Conservation (phyloP, 805 yeast species). For the Spathaspora hagerdaliae region DNA sequence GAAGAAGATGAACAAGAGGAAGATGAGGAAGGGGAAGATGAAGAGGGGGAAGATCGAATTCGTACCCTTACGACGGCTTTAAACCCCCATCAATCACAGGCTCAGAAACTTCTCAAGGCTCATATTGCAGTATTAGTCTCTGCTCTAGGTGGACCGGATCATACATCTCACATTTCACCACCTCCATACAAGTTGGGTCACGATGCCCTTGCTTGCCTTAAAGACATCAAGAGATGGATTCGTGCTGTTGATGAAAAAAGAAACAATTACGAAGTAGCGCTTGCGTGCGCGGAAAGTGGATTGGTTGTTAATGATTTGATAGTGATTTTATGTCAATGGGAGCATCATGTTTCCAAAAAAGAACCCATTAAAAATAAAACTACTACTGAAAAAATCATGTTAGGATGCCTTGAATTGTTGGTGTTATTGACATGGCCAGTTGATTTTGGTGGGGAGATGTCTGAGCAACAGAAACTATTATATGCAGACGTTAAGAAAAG, state of each 20-base stretch:
- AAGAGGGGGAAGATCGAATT: slow-evolving; percentile 17
- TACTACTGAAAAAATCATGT: slow-evolving; percentile 57
- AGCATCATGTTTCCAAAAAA: slow-evolving; percentile 32
- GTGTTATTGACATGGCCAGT: slow-evolving; percentile 87
- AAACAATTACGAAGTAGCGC: slow-evolving; percentile 73
- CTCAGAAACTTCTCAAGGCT: slow-evolving; percentile 50
- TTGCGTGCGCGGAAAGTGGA: slow-evolving; percentile 79
- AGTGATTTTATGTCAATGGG: slow-evolving; percentile 75
- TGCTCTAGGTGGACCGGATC: slow-evolving; percentile 89
- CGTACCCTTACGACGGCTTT: slow-evolving; percentile 18
- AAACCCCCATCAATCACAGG: slow-evolving; percentile 29
- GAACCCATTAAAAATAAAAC: slow-evolving; percentile 23
- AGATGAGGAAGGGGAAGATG: slow-evolving; percentile 4
- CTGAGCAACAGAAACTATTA: slow-evolving; percentile 52
- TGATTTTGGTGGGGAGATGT: slow-evolving; percentile 55
- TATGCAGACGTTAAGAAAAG: slow-evolving; percentile 60
- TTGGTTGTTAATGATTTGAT: slow-evolving; percentile 69
- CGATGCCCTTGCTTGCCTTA: slow-evolving; percentile 81
- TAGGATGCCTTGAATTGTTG: slow-evolving; percentile 71
- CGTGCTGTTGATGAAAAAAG: slow-evolving; percentile 74
- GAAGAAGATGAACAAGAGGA: neutral
- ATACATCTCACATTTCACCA: slow-evolving; percentile 35
- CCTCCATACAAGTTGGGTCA: slow-evolving; percentile 77
- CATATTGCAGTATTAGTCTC: slow-evolving; percentile 79
- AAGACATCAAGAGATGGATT: slow-evolving; percentile 87